These are phyloP conservation scores for Termitomyces sp. DNA, from an alignment of 768 basidiomycete species.

Conservation along the genomic window DNA sequence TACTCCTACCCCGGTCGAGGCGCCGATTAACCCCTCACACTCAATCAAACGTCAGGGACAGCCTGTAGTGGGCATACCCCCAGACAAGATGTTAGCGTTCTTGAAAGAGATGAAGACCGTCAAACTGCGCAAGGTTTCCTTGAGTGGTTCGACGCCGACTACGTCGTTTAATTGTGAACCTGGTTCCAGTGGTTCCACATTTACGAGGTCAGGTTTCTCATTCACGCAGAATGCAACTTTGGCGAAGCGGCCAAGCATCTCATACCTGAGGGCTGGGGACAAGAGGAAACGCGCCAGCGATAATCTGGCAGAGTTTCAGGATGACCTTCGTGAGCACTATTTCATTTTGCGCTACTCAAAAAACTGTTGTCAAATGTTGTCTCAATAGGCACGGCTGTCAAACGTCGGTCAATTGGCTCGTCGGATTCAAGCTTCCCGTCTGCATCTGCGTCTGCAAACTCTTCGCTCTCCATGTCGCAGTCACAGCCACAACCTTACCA, in stretches of 20 bases:
- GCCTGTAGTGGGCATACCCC: slow-evolving; percentile 66
- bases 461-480: slow-evolving; percentile 10
- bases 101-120: slow-evolving; percentile 76
- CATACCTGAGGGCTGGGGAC: slow-evolving; percentile 15
- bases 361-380: not conserved
- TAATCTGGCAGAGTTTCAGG: slow-evolving; percentile 19
- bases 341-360: not conserved
- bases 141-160: slow-evolving; percentile 11
- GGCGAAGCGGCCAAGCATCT: not conserved
- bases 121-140: slow-evolving; percentile 50
- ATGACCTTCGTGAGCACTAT: slow-evolving; percentile 27
- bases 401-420: slow-evolving; percentile 30
- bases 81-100: slow-evolving; percentile 82
- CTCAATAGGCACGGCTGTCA: slow-evolving; percentile 21
- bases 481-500: slow-evolving; percentile 14
- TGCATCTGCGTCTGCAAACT: slow-evolving; percentile 10
- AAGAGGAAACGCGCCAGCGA: slow-evolving; percentile 31
- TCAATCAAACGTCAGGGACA: slow-evolving; percentile 43
- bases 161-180: slow-evolving; percentile 1
- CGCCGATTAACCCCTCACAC: slow-evolving; percentile 52
- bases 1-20: slow-evolving; percentile 51
- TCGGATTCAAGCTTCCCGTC: slow-evolving; percentile 22
- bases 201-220: not conserved
- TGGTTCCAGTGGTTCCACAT: not conserved
- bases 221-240: not conserved